Conservation (phyloP, 2,329 filamentous ascomycete species). For the Davidsoniella eucalypti region DNA sequence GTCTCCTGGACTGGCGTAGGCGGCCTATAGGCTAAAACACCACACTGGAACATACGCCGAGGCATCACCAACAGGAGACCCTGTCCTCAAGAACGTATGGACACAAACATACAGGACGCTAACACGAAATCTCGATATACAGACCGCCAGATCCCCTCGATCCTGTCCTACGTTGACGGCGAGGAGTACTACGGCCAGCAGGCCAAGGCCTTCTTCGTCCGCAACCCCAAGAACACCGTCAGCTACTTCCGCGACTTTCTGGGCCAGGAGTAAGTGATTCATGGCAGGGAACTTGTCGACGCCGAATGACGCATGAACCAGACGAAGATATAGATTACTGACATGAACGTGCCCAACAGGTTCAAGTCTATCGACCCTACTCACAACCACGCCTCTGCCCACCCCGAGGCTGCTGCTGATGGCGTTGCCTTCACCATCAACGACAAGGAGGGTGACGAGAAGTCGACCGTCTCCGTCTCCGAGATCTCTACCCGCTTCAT, state of each 20-base stretch:
- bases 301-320: background rate
- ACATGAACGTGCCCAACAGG: slow-evolving; percentile 21
- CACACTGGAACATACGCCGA: background rate
- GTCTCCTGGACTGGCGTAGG: background rate
- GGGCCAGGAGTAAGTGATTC: slow-evolving; percentile 61
- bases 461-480: slow-evolving; percentile 55
- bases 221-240: slow-evolving; percentile 84
- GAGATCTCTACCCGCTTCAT: slow-evolving; percentile 78
- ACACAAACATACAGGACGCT: background rate
- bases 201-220: slow-evolving; percentile 82
- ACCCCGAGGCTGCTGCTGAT: slow-evolving; percentile 59
- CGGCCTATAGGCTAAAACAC: background rate
- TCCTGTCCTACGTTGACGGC: slow-evolving; percentile 85
- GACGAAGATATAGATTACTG: background rate
- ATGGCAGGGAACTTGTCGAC: background rate
- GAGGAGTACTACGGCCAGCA: slow-evolving; percentile 95
- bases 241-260: slow-evolving; percentile 93
- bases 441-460: slow-evolving; percentile 40
- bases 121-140: slow-evolving; percentile 14
- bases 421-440: slow-evolving; percentile 68
- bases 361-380: slow-evolving; percentile 92
- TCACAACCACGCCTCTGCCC: slow-evolving; percentile 82
- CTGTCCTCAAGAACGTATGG: background rate
- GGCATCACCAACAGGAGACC: background rate
- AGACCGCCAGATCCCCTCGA: slow-evolving; percentile 94